Percentiles rank a stretch among this genome's conserved stretches.
phyloP scores from a whole-genome alignment of 441 rosid species.

The Brassica balearica region DNA sequence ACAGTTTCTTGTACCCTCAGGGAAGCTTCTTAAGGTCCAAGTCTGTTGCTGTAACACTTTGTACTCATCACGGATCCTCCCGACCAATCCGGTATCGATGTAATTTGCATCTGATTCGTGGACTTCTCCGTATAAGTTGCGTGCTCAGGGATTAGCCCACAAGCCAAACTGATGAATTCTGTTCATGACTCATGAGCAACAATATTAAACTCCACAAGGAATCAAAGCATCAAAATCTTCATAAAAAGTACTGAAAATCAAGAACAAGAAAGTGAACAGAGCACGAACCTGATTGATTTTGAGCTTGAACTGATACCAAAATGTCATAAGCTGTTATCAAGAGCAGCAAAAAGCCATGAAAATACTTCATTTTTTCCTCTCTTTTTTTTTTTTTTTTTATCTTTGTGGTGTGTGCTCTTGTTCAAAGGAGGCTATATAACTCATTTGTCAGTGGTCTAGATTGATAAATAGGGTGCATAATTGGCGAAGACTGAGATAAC shows the following conservation, averaged over 20 bases:
- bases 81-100: slow-evolving; percentile 21
- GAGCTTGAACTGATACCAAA: slow-evolving; percentile 32
- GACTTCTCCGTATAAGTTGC: slow-evolving; percentile 22
- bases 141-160: slow-evolving; percentile 37
- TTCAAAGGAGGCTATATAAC: no score
- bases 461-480: no score
- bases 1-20: slow-evolving; percentile 49
- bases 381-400: no score
- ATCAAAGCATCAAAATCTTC: no score
- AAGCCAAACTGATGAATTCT: slow-evolving; percentile 53
- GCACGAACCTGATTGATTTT: slow-evolving; percentile 42
- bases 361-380: slow-evolving; percentile 14
- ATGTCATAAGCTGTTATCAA: slow-evolving; percentile 22
- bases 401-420: no score
- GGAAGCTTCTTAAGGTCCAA: slow-evolving; percentile 48
- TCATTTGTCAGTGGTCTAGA: no score
- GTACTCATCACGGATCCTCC: slow-evolving; percentile 17
- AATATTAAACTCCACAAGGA: no score
- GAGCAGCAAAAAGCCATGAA: slow-evolving; percentile 12
- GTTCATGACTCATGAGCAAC: slow-evolving; percentile 13
- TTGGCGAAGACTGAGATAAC: no score
- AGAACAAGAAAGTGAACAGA: no score
- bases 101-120: slow-evolving; percentile 42
- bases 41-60: slow-evolving; percentile 33
- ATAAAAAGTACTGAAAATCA: not conserved